phyloP scores from a whole-genome alignment of 192 early-diverging fungal species.

The Lobosporangium transversale region DNA sequence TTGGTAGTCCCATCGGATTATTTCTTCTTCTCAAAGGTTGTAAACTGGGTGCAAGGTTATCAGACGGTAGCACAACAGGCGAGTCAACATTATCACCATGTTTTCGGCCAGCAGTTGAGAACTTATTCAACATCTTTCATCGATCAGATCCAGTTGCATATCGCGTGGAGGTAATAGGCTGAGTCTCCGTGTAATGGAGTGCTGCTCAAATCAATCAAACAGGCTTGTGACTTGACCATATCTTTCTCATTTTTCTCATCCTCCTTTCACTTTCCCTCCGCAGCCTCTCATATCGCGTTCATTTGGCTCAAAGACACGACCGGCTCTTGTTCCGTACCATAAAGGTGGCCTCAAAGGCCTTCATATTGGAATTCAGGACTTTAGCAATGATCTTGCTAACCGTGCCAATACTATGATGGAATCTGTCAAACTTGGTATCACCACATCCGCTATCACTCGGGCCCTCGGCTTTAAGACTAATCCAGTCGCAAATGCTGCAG shows the following conservation, averaged over 20 bases:
- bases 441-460: conserved; percentile 67
- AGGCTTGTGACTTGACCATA: not conserved
- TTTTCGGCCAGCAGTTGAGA: conserved; percentile 72
- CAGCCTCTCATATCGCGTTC: conserved; percentile 75
- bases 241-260: not conserved
- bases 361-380: conserved; percentile 73
- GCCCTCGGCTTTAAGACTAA: conserved; percentile 51
- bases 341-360: conserved; percentile 83
- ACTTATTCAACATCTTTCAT: conserved; percentile 87
- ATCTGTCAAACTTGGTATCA: conserved; percentile 63
- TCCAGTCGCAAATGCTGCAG: conserved; percentile 18
- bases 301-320: conserved; percentile 68
- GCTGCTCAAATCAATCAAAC: too few relatives aligned
- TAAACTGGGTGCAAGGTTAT: conserved; percentile 65
- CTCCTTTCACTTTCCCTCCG: not conserved
- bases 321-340: conserved; percentile 78
- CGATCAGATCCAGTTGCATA: conserved; percentile 49
- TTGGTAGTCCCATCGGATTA: conserved; percentile 86
- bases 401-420: conserved; percentile 74
- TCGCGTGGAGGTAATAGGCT: conserved; percentile 38
- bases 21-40: conserved; percentile 81
- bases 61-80: conserved; percentile 32
- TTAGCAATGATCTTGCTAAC: conserved; percentile 73
- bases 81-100: conserved; percentile 46
- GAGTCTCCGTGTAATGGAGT: too few relatives aligned